Base-by-base conservation (phyloP, 768 basidiomycete species). In the Scleroderma bovista region DNA sequence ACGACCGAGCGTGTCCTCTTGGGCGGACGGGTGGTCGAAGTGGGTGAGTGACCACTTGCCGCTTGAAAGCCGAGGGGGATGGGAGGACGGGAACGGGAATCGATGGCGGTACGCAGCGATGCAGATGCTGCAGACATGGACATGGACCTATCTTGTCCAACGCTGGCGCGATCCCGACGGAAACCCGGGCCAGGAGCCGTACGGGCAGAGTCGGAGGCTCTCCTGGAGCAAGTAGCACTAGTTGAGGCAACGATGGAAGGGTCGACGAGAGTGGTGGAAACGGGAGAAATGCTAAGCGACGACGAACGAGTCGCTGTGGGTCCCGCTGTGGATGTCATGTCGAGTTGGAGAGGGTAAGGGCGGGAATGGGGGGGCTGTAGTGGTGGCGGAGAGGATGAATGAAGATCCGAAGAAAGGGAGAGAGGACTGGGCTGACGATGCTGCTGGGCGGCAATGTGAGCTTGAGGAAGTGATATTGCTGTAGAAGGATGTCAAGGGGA, bases 141-240 rank as follows among this genome's bases (percentile, higher is more conserved):
- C 71, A 89, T 76, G 42, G 88, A 72, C 24, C 89, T 81, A 69
- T 90, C 87, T 56, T 85, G 83, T n/a, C n/a, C n/a, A n/a, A n/a
- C n/a, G 4, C 69, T 57, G 3, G 69, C 61, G 48, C 83, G 81
- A 56, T 87, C 83, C 42, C 83, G 78, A 49, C 81, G 79, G 53
- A 77, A 72, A 3, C 65, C 68, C 20, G 66, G 54, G 31, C 73
- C 75, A 22, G 84, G 82, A 41, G 81, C 70, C 2, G 82, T 83
- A 51, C 79, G 78, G 20, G 76, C 57, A 9, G 88, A 87, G 54
- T 92, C 89, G 6, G 83, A 81, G 4, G 87, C 90, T 51, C 82
- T 77, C 41, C 88, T 70, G 24, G 72, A 65, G 11, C 69, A 41
- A 17, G 52, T 23, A 15, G 22, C 13, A 43, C 23, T 50, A 23